These are phyloP conservation scores for Yamadazyma tumulicola DNA, from an alignment of 805 yeast genomes.

Conservation along the genomic window DNA sequence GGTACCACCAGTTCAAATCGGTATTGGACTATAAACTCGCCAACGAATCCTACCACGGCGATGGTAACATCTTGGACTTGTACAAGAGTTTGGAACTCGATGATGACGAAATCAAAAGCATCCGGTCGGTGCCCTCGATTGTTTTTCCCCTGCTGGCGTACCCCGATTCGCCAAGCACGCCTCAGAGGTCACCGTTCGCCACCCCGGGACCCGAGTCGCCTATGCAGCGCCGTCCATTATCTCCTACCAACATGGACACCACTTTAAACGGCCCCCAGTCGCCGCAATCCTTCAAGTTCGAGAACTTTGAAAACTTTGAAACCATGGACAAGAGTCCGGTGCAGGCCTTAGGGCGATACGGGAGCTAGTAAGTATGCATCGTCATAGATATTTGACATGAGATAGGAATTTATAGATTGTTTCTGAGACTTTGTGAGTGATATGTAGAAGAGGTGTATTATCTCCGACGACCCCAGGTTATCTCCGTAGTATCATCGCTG, in stretches of 20 bases:
- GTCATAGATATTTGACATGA: no score
- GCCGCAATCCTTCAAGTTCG: constrained; percentile 2
- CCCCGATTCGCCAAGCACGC: constrained; percentile 6
- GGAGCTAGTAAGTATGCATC: no score
- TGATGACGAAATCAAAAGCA: constrained; percentile 11
- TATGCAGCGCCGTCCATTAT: not conserved
- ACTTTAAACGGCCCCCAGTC: constrained; percentile 4
- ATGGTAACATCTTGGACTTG: constrained; percentile 33
- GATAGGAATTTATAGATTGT: no score
- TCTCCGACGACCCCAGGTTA: no score
- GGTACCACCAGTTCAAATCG: constrained; percentile 25
- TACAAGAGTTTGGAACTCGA: constrained; percentile 19
- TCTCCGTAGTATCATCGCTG: no score
- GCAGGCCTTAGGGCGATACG: not conserved
- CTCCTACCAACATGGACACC: no score
- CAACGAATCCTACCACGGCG: constrained; percentile 28
- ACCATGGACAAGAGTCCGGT: constrained; percentile 8
- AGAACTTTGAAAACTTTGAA: constrained; percentile 9
- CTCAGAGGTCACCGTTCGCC: not conserved
- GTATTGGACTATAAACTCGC: constrained; percentile 11
- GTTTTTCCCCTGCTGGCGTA: constrained; percentile 9
- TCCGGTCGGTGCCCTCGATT: constrained; percentile 12
- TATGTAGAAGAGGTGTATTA: no score
- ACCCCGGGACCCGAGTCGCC: not conserved
- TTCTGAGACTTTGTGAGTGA: no score